Evolutionary conservation across 495 filamentous ascomycete species (phyloP).

Genomic region (Xylaria cubensis): DNA sequence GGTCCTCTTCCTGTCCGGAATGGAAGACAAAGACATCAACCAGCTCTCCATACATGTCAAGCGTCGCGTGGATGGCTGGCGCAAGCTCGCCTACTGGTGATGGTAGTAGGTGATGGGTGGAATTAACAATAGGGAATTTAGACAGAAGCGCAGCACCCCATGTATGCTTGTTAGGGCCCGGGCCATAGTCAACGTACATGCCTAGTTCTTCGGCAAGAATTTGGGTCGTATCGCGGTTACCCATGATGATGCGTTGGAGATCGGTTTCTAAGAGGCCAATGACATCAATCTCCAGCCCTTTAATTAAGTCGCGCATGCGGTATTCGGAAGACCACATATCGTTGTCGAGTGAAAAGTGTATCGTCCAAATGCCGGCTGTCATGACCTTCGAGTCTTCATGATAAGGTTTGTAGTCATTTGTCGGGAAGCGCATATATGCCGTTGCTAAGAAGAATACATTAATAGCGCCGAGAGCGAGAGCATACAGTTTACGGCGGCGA

Average conservation of each 20-base stretch:
- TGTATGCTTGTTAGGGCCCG: conserved; percentile 98
- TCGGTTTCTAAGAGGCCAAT: conserved; percentile 93
- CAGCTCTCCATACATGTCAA: conserved; percentile 88
- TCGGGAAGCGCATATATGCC: conserved; percentile 93
- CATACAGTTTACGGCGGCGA: conserved; percentile 58
- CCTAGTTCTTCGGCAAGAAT: conserved; percentile 94
- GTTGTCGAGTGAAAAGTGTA: conserved; percentile 98
- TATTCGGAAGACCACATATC: conserved; percentile 98
- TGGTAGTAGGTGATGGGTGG: conserved; percentile 92
- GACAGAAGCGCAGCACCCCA: conserved; percentile 94
- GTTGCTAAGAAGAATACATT: conserved; percentile 80
- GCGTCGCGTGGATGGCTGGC: conserved; percentile 92
- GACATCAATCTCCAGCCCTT: conserved; percentile 93
- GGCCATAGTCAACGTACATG: conserved; percentile 98
- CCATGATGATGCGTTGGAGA: conserved; percentile 98
- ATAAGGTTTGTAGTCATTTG: conserved; percentile 88
- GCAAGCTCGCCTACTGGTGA: conserved; percentile 94
- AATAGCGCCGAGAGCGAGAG: conserved; percentile 61
- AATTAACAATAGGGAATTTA: conserved; percentile 97
- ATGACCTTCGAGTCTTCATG: conserved; percentile 84
- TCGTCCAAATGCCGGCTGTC: conserved; percentile 97
- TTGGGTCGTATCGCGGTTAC: conserved; percentile 95
- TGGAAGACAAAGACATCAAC: conserved; percentile 98
- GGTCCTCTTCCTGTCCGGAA: conserved; percentile 97
- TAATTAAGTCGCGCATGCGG: conserved; percentile 90